A percentile compares a stretch with the other conserved stretches of the same genome.
These are phyloP conservation scores for Spergularia bocconei DNA, from an alignment of 148 eudicot species.

Conservation along the genomic window DNA sequence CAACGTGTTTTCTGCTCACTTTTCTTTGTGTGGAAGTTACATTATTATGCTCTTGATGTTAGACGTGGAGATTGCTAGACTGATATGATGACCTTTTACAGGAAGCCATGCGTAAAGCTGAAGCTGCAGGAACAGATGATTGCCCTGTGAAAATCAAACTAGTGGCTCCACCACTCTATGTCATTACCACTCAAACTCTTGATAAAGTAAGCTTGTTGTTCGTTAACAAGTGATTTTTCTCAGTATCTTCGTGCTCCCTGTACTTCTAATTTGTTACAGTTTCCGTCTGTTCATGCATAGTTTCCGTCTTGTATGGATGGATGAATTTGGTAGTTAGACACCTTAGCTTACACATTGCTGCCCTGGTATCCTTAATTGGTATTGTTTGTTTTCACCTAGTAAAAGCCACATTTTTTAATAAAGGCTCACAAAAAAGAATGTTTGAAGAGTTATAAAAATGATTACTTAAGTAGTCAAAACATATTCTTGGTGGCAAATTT, in stretches of 20 bases:
- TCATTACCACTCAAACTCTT: conserved; percentile 92
- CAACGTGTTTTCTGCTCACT: not conserved
- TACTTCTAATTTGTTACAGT: not conserved
- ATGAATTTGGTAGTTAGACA: not conserved
- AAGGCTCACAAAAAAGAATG: too few species aligned
- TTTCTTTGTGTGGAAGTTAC: too few species aligned
- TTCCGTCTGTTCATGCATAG: not conserved
- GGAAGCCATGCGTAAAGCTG: conserved; percentile 99
- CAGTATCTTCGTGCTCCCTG: not conserved
- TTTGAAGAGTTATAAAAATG: too few species aligned
- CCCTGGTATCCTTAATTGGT: too few species aligned
- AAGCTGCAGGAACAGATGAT: conserved; percentile 83
- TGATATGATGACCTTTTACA: conserved; percentile 26
- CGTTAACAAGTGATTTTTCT: not conserved
- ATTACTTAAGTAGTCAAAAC: too few species aligned
- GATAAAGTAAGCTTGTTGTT: conserved; percentile 64
- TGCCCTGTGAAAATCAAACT: conserved; percentile 96
- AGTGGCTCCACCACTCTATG: conserved; percentile 96
- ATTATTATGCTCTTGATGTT: not conserved
- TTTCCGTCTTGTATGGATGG: not conserved
- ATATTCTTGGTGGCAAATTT: too few species aligned
- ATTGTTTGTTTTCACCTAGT: too few species aligned
- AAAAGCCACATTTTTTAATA: too few species aligned
- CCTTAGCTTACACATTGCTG: not conserved
- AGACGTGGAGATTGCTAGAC: not conserved